Evolutionary conservation across 1,284 basidiomycete genomes (phyloP), one percentile per base, ranked within the genome.

Genomic region (Boletus mariae): DNA sequence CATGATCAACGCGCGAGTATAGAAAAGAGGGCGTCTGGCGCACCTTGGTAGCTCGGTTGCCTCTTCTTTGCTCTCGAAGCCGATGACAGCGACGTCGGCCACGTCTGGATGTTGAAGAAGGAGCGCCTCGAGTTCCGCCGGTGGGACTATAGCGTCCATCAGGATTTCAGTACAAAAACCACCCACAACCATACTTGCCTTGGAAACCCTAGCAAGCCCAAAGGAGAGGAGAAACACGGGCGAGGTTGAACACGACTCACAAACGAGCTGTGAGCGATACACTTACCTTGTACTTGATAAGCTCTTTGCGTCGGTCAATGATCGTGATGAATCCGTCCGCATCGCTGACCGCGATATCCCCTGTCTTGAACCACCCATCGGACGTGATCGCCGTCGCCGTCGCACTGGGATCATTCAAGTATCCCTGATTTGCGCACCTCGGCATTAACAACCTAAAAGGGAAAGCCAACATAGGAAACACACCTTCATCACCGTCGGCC

Each of bases 301-400:
- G 71, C 65, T 93, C 91, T 61, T 93, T 93, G 58, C 82, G 77
- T 42, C 87, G 69, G 61, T 90, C 87, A 2, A 89, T 80, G 48
- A 89, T 82, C 45, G 73, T 78, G 59, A 79, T 84, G 58, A 72
- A 84, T 0, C 89, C 90, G 2, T 90, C 82, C 3, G 68, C 59
- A 58, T 90, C 86, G 9, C 79, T 68, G 11, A 78, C 69, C 0
- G 79, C 84, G 44, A 92, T 79, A 67, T 94, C 91, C 1, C 91
- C 91, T 0, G 90, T 94, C 75, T 88, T 90, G 76, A 92, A 87
- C 88, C 88, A 94, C 3, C 81, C 79, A 55, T 89, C 84, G 1
- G 73, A 65, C 0, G 87, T 91, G 59, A 93, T 87, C 4, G 83
- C 70, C 9, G 82, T 76, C 11, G 69, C 68, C 0, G 89, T 93